Evolutionary conservation across 1,284 basidiomycete species (phyloP).

Genomic region (Boletus sp.): DNA sequence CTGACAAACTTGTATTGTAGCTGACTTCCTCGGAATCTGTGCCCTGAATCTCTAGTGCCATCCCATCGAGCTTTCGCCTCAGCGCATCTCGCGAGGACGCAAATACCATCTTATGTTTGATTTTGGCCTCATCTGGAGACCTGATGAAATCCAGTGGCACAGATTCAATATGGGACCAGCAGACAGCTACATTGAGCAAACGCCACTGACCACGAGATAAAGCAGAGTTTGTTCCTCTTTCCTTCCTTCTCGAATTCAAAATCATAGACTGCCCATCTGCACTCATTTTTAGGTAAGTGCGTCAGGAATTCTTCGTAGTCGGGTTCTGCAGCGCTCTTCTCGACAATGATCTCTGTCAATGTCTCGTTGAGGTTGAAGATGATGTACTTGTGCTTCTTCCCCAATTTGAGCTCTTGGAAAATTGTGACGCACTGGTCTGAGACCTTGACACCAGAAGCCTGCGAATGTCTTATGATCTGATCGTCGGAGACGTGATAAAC

Average conservation of each 20-base stretch:
- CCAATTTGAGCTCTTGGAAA: constrained; percentile 79
- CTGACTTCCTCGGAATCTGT: constrained; percentile 80
- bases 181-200: background rate
- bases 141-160: constrained; percentile 40
- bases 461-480: background rate
- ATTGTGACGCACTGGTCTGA: constrained; percentile 54
- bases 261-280: constrained; percentile 92
- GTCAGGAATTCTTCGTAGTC: constrained; percentile 77
- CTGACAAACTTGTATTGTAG: constrained; percentile 67
- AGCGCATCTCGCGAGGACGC: constrained; percentile 91
- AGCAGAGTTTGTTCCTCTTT: constrained; percentile 88
- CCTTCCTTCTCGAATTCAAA: constrained; percentile 80
- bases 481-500: background rate
- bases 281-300: constrained; percentile 74
- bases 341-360: constrained; percentile 74
- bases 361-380: constrained; percentile 70
- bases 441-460: constrained; percentile 79
- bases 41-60: constrained; percentile 82
- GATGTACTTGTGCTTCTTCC: constrained; percentile 86
- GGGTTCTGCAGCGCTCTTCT: constrained; percentile 46
- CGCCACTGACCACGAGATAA: constrained; percentile 72
- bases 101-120: constrained; percentile 94
- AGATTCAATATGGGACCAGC: background rate
- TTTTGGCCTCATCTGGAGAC: constrained; percentile 84
- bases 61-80: constrained; percentile 66